phyloP scores from a whole-genome alignment of 1,139 yeast genomes.

The Trichomonascaceae sp. region DNA sequence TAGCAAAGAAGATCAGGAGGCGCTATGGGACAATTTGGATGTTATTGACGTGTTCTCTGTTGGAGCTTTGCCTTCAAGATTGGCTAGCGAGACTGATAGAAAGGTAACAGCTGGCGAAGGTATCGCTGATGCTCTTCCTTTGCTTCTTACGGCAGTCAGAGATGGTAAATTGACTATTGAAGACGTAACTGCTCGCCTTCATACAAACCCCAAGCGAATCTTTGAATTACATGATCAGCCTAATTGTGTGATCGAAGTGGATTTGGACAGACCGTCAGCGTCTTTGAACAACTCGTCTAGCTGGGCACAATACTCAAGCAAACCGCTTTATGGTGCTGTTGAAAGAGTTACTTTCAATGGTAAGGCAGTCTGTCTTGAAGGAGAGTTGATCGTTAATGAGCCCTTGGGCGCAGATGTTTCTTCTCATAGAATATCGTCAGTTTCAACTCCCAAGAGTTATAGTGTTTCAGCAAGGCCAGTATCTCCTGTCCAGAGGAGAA shows the following conservation, averaged over 20 bases:
- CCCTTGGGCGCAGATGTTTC: conserved; percentile 50
- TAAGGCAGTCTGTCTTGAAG: conserved; percentile 80
- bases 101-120: conserved; percentile 68
- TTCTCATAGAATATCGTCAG: conserved; percentile 20
- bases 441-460: conserved; percentile 38
- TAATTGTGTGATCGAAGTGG: conserved; percentile 68
- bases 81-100: conserved; percentile 61
- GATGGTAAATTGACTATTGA: conserved; percentile 65
- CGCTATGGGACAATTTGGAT: conserved; percentile 71
- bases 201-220: conserved; percentile 74
- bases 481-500: conserved; percentile 13
- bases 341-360: conserved; percentile 80
- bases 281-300: conserved; percentile 38
- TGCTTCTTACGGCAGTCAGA: conserved; percentile 73
- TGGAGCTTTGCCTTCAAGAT: conserved; percentile 69
- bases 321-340: conserved; percentile 65
- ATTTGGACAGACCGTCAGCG: conserved; percentile 56
- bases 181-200: conserved; percentile 68
- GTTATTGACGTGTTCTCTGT: conserved; percentile 82
- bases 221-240: conserved; percentile 81
- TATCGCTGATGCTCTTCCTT: conserved; percentile 71
- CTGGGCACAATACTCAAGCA: conserved; percentile 45
- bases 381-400: conserved; percentile 52
- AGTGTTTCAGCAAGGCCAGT: conserved; percentile 35
- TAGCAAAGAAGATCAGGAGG: conserved; percentile 69